Conservation (phyloP, 495 filamentous ascomycete genomes). For the Aspergillus funiculosus region DNA sequence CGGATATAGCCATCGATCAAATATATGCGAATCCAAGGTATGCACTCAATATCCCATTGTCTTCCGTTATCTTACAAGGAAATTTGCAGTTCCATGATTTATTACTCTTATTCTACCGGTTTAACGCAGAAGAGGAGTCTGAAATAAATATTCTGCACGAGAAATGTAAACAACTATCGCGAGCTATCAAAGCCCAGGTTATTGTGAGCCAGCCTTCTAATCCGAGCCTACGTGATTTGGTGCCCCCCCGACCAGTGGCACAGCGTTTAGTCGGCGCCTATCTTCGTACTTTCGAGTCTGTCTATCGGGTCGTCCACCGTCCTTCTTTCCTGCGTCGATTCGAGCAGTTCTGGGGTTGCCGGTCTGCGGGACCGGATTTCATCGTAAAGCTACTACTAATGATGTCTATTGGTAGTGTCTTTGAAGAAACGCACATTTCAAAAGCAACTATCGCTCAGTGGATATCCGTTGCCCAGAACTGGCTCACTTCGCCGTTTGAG, state of each 20-base stretch:
- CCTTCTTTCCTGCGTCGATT: slow-evolving; percentile 50
- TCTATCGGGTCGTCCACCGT: slow-evolving; percentile 53
- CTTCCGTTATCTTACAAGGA: not conserved
- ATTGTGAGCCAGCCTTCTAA: not conserved
- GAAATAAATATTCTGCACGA: slow-evolving; percentile 2
- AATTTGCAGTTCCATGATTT: slow-evolving; percentile 4
- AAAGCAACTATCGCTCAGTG: slow-evolving; percentile 21
- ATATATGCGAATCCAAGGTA: slow-evolving; percentile 3
- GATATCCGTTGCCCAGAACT: slow-evolving; percentile 46
- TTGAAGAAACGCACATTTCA: slow-evolving; percentile 21
- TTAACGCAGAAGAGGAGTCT: not conserved
- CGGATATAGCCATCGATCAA: slow-evolving; percentile 8
- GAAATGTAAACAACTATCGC: slow-evolving; percentile 7
- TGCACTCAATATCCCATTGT: not conserved
- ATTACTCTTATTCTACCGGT: not conserved
- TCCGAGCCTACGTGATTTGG: not conserved
- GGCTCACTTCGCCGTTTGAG: slow-evolving; percentile 43
- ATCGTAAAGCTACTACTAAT: slow-evolving; percentile 37
- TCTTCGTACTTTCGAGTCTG: slow-evolving; percentile 36
- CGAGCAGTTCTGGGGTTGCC: slow-evolving; percentile 36
- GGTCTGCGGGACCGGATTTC: slow-evolving; percentile 20
- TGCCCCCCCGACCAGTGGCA: not conserved
- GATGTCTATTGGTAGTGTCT: slow-evolving; percentile 41
- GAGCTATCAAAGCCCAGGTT: slow-evolving; percentile 6
- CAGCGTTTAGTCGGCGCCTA: slow-evolving; percentile 29